Conservation (phyloP, 2,329 filamentous ascomycete genomes). For the Hypoxylon sp. region DNA sequence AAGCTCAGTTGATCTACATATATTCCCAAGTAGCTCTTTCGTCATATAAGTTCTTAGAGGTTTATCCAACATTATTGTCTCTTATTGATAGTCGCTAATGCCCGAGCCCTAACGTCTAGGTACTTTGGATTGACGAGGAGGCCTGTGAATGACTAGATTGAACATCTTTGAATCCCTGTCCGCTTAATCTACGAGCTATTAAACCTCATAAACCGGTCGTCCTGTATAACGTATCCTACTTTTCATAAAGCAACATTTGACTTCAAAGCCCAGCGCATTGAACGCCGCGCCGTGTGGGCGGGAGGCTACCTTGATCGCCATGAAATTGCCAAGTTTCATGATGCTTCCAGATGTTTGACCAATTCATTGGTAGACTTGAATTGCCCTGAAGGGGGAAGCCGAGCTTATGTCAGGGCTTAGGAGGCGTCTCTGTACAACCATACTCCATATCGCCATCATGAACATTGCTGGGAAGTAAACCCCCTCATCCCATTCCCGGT, state of each 20-base stretch:
- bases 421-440: not conserved
- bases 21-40: not conserved
- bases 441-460: conserved; percentile 5
- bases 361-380: conserved; percentile 8
- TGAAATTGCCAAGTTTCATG: not conserved
- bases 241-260: not conserved
- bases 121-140: not conserved
- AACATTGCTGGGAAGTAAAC: not conserved
- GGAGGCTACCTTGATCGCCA: not conserved
- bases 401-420: not conserved
- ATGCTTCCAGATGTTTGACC: not conserved
- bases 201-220: not conserved
- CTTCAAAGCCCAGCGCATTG: not conserved
- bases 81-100: not conserved
- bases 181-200: not conserved
- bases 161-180: not conserved
- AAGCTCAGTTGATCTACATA: not conserved
- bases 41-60: not conserved
- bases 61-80: not conserved
- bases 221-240: not conserved
- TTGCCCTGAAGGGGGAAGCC: not conserved
- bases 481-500: conserved; percentile 13
- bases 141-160: no score
- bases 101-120: not conserved
- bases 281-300: not conserved